Evolutionary conservation across 1,284 basidiomycete species (phyloP), one percentile per base, ranked within the genome.

Genomic region (Rhodofomes roseus): DNA sequence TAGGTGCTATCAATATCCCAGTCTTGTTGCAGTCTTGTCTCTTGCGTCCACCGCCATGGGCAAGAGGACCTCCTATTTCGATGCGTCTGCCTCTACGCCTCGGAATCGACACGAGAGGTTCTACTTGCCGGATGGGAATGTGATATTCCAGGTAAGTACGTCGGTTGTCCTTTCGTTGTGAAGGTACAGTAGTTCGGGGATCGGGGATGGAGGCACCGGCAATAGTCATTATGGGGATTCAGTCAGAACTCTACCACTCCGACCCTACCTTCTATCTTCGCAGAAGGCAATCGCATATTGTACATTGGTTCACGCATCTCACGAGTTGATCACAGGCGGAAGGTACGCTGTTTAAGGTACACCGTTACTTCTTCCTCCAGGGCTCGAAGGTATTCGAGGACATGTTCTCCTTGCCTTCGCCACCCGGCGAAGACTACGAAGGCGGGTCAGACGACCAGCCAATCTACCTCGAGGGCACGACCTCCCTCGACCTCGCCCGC

Each of bases 31-130:
- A 18, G 37, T 14, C 16, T 6, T 39, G 37, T 39, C 9, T 14
- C 41, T n/a, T 22, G 7, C 41, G 8, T 23, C 14, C 64, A 81
- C 77, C 1, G 64, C 31, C 62, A 69, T 67, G 29, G 18, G n/a
- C 50, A 27, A 14, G 9, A 4, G 50, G n/a, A 31, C 50, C 25
- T 52, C 27, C 25, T 52, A 52, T n/a, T 31, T 52, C 20, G 18
- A 52, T 31, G 50, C 29, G 20, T 36, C 50, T 20, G 29, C 6
- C 7, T 9, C 25, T 20, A 20, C n/a, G 5, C 4, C 27, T 52
- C 50, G 25, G 25, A 41, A 43, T 4, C 9, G 57, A 37, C 57
- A 58, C 29, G 50, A 53, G n/a, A 34, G 57, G 18, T 58, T 58
- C 57, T 58, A 58, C 41, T 20, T 58, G 18, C 20, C 48, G 2